Evolutionary conservation across 805 yeast genomes (phyloP), one percentile per base, ranked within the genome.

Genomic region (Candida ponderosae): DNA sequence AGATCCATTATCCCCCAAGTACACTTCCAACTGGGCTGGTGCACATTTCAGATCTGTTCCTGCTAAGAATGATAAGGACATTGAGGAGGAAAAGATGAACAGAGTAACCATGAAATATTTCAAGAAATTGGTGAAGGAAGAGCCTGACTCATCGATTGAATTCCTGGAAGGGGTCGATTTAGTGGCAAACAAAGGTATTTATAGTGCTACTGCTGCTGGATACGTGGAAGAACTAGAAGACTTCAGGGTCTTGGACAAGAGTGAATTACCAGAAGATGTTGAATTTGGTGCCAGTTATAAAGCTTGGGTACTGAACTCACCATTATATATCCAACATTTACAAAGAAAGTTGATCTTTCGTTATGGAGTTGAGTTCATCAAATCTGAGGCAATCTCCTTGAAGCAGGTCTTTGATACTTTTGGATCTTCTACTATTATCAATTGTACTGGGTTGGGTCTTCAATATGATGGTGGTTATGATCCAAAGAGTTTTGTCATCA

Each of bases 1-100:
- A 46, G 70, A 50, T 37, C 60, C 60, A 36, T 48, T 45, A 45
- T 54, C 45, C 24, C 49, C 54, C 10, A 56, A 57, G 17, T 70
- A 70, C 45, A 74, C 84, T 11, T 75, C 82, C 0, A 68, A 79
- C 1, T 78, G 81, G 82, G 84, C 84, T 2, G 85, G 85, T 4
- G 85, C 85, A 1, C 82, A 78, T 52, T 78, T 70, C 51, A 59
- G 85, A 41, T 85, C 86, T 6, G 70, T 69, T 37, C 86, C 85
- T 3, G 64, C 73, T 34, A 61, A 57, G 35, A 51, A 50, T 31
- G 50, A 41, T 0, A 40, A 42, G 6, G 76, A 73, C 15, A 40
- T 41, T 26, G 45, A 62, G 30, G 81, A 75, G 34, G 55, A 64
- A 18, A 46, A 51, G 23, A 56, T 70, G 37, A 66, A 79, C 0